Evolutionary conservation across 352 stramenopile genomes (phyloP).

Genomic region (Globisporangium rhizosaccharum): DNA sequence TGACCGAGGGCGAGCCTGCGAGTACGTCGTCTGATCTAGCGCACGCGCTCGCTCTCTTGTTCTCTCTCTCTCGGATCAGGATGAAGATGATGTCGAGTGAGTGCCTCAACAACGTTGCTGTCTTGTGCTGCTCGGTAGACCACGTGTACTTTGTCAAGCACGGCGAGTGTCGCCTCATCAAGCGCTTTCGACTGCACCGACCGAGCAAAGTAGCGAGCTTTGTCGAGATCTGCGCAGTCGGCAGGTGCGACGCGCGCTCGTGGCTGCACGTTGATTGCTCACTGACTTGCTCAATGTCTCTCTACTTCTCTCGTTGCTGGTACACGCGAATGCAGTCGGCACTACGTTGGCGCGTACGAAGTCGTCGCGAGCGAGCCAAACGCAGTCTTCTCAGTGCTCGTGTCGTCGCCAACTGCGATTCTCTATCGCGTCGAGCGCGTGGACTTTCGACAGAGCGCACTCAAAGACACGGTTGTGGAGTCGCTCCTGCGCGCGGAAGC

Average conservation of each 20-base stretch:
- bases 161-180: slow-evolving; percentile 59
- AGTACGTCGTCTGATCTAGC: slow-evolving; percentile 23
- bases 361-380: slow-evolving; percentile 28
- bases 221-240: slow-evolving; percentile 51
- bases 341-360: slow-evolving; percentile 67
- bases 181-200: slow-evolving; percentile 27
- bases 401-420: slow-evolving; percentile 50
- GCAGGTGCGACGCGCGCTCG: not conserved
- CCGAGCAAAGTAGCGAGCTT: slow-evolving; percentile 24
- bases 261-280: not conserved
- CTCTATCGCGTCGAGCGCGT: slow-evolving; percentile 66
- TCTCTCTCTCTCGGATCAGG: not conserved
- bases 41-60: no score
- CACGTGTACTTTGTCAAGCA: slow-evolving; percentile 63
- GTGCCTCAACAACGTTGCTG: not conserved
- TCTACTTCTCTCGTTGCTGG: not conserved
- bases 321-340: slow-evolving; percentile 20
- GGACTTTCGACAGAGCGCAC: slow-evolving; percentile 56
- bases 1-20: slow-evolving; percentile 44
- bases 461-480: slow-evolving; percentile 53
- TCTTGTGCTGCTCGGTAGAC: slow-evolving; percentile 15
- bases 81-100: not conserved
- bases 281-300: not conserved
- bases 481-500: slow-evolving; percentile 38
- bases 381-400: slow-evolving; percentile 49